Evolutionary conservation across 352 stramenopile species (phyloP).

Genomic region (Phytophthora crassamura): DNA sequence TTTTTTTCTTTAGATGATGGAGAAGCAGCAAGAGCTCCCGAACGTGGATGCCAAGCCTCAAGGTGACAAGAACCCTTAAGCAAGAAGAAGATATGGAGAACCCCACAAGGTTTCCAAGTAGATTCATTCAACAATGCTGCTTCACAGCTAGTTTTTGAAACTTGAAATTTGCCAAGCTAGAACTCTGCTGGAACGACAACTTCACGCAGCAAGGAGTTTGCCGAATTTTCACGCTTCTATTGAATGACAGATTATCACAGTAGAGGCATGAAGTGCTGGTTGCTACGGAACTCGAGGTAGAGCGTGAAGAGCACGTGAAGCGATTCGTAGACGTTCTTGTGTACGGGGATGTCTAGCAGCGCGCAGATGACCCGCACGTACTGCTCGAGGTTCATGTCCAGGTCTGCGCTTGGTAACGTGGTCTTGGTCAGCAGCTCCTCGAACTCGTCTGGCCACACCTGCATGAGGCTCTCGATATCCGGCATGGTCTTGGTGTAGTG

Average conservation of each 20-base stretch:
- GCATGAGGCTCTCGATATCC: slow-evolving; percentile 96
- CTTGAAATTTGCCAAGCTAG: too few species aligned
- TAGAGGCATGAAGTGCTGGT: slow-evolving; percentile 92
- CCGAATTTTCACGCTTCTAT: slow-evolving; percentile 13
- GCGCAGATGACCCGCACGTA: slow-evolving; percentile 94
- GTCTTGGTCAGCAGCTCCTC: slow-evolving; percentile 81
- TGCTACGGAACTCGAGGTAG: slow-evolving; percentile 93
- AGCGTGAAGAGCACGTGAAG: slow-evolving; percentile 96
- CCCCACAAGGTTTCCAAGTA: background rate
- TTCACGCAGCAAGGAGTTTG: background rate
- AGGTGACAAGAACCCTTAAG: slow-evolving; percentile 32
- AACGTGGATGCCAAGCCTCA: slow-evolving; percentile 7
- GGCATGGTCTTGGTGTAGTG: slow-evolving; percentile 95
- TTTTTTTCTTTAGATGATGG: slow-evolving; percentile 45
- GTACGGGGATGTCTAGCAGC: slow-evolving; percentile 95
- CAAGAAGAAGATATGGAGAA: background rate
- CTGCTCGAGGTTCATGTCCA: slow-evolving; percentile 94
- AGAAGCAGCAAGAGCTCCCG: slow-evolving; percentile 55
- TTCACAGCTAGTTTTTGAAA: background rate
- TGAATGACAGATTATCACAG: slow-evolving; percentile 20
- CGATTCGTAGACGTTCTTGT: slow-evolving; percentile 95
- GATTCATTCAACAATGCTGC: background rate
- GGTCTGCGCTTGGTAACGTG: slow-evolving; percentile 73
- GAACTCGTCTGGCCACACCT: slow-evolving; percentile 90
- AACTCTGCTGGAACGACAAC: background rate